Evolutionary conservation across 345 rosid genomes (phyloP), one percentile per base, ranked within the genome.

Genomic region (Odontarrhena argentea): DNA sequence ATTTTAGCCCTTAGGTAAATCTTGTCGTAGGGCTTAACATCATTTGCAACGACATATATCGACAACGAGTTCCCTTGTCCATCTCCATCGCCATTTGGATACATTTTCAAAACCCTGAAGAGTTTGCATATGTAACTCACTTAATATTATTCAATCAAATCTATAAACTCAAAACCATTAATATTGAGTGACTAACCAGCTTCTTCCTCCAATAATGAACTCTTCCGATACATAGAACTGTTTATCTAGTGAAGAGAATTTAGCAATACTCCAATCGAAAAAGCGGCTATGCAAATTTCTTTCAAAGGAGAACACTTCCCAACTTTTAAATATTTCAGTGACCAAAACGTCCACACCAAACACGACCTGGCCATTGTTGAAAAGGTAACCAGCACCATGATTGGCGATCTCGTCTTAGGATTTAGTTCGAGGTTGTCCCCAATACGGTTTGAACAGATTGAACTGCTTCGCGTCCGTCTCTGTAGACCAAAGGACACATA

Each of bases 51-150:
- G 11, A 66, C 34, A 18, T 66, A 66, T 53, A 66, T 10, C 1
- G 70, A 54, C 43, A 43, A 12, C 1, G 70, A 66, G 43, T 66
- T 66, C 8, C 70, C 70, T 1, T 53, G 42, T 42, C 53, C 70
- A 11, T 53, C 52, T 4, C 70, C 70, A 32, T 66, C 62, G 1
- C 70, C 70, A 22, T 14, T 34, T 54, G 70, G 70, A 66, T 66
- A 66, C 52, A 66, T 8, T 43, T 66, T 66, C 44, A 66, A 54
- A 11, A 32, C 18, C 61, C 62, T 66, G 28, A 50, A 46, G 22
- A 18, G 14, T 18, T 50, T 49, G 7, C 1, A 62, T 22, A 18
- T 28, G 14, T 14, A 9, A 44, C 5, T 43, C 40, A 9, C 1
- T 40, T 32, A 22, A 9, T 40, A 18, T 18, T 10, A 7, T 15